A percentile compares a stretch with the other conserved stretches of the same genome.
Evolutionary conservation across 192 early-diverging fungal genomes (phyloP).

Genomic region (Entomortierella chlamydospora): DNA sequence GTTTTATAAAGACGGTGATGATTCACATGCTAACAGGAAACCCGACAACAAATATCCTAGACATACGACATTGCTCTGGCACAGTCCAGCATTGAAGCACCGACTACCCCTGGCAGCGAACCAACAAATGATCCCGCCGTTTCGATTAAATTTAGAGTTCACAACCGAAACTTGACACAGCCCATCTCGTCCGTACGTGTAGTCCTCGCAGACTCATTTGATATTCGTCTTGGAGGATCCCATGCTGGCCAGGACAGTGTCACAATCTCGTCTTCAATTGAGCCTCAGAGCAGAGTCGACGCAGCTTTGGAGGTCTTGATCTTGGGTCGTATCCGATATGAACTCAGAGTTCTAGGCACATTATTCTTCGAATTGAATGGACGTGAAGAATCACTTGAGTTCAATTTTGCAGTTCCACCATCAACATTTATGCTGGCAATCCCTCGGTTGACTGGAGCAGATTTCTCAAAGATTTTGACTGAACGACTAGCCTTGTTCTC

Average conservation of each 20-base stretch:
- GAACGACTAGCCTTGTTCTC: constrained; percentile 60
- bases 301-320: constrained; percentile 31
- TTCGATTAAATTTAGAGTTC: constrained; percentile 18
- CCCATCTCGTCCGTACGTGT: constrained; percentile 18
- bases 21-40: too few relatives aligned
- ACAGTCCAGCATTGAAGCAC: constrained; percentile 18
- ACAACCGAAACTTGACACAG: constrained; percentile 32
- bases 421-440: constrained; percentile 60
- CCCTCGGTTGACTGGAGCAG: constrained; percentile 58
- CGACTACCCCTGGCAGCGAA: constrained; percentile 20
- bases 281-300: constrained; percentile 29
- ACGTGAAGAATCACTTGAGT: constrained; percentile 33
- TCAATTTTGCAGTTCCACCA: constrained; percentile 59
- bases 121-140: constrained; percentile 27
- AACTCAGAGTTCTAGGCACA: constrained; percentile 45
- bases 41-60: too few relatives aligned
- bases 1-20: too few relatives aligned
- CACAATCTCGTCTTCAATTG: constrained; percentile 19
- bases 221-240: constrained; percentile 41
- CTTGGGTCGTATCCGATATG: constrained; percentile 49
- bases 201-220: constrained; percentile 40
- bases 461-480: constrained; percentile 59
- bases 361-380: constrained; percentile 31
- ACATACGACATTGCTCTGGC: constrained; percentile 50
- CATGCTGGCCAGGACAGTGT: constrained; percentile 34